These are phyloP conservation scores for Scutellaria galericulata DNA, from an alignment of 257 asterid species.

Conservation along the genomic window DNA sequence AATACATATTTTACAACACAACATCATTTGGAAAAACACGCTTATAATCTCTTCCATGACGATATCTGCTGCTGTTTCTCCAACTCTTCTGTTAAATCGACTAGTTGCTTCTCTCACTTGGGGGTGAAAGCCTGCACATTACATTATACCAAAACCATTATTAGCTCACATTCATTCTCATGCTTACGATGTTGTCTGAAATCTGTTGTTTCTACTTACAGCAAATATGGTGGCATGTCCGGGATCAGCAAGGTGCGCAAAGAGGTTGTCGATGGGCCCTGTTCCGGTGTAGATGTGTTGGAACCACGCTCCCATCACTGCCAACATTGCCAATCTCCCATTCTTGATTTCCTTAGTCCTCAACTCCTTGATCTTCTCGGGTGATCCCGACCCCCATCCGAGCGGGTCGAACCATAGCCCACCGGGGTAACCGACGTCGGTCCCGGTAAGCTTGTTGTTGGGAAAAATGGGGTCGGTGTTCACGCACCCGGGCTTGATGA, in stretches of 20 bases:
- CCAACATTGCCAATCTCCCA: constrained; percentile 94
- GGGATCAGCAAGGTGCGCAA: constrained; percentile 97
- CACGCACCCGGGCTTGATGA: constrained; percentile 86
- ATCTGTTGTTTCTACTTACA: constrained; percentile 57
- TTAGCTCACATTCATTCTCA: constrained; percentile 3
- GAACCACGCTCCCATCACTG: constrained; percentile 99
- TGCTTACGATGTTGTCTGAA: neutral
- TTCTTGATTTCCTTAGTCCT: constrained; percentile 98
- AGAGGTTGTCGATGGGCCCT: constrained; percentile 95
- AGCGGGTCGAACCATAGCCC: constrained; percentile 98
- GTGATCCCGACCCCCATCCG: constrained; percentile 92
- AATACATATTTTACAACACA: constrained; percentile 45
- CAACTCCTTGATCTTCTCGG: constrained; percentile 76
- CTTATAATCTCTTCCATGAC: constrained; percentile 16
- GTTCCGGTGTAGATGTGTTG: constrained; percentile 97
- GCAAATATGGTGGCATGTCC: constrained; percentile 94
- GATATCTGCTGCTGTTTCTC: constrained; percentile 43
- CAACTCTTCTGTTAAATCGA: constrained; percentile 27
- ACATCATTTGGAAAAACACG: constrained; percentile 48
- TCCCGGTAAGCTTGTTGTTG: constrained; percentile 97
- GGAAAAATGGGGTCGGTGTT: constrained; percentile 99
- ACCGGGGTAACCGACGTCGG: constrained; percentile 95
- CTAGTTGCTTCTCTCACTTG: constrained; percentile 54
- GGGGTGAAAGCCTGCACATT: constrained; percentile 79
- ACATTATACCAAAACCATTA: neutral